phyloP scores from a whole-genome alignment of 139 green algal genomes.

The Asterochloris sp. region DNA sequence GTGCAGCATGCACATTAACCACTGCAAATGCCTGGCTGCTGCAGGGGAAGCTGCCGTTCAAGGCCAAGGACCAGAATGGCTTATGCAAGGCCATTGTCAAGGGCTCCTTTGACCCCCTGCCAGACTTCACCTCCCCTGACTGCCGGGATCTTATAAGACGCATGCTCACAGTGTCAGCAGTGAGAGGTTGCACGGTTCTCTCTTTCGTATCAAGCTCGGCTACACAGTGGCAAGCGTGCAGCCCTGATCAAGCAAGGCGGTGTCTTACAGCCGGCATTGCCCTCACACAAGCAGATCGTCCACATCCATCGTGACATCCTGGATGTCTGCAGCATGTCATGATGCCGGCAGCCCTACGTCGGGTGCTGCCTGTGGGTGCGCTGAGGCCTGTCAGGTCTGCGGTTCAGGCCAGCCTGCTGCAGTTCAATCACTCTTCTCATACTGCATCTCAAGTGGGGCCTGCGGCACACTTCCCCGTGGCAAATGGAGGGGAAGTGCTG shows the following conservation, averaged over 20 bases:
- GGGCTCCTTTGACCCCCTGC: conserved; percentile 12
- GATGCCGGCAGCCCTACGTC: neutral
- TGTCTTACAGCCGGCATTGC: neutral
- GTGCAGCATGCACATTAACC: neutral
- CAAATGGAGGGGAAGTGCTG: neutral
- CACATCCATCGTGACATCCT: neutral
- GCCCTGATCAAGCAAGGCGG: neutral
- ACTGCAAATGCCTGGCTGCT: neutral
- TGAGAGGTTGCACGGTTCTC: neutral
- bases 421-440: neutral
- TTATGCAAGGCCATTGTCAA: conserved; percentile 18
- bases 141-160: conserved; percentile 2
- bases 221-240: too few relatives aligned
- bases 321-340: neutral
- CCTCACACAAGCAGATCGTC: neutral
- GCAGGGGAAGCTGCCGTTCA: conserved; percentile 29
- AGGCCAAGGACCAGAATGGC: conserved; percentile 21
- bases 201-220: neutral
- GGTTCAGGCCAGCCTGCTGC: too few relatives aligned
- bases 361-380: too few relatives aligned
- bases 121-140: neutral
- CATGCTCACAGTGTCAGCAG: conserved; percentile 13
- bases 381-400: too few relatives aligned
- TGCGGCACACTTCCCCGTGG: neutral
- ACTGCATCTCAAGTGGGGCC: too few relatives aligned